Evolutionary conservation across 2,329 filamentous ascomycete genomes (phyloP).

Genomic region (Fusarium bulbicola): DNA sequence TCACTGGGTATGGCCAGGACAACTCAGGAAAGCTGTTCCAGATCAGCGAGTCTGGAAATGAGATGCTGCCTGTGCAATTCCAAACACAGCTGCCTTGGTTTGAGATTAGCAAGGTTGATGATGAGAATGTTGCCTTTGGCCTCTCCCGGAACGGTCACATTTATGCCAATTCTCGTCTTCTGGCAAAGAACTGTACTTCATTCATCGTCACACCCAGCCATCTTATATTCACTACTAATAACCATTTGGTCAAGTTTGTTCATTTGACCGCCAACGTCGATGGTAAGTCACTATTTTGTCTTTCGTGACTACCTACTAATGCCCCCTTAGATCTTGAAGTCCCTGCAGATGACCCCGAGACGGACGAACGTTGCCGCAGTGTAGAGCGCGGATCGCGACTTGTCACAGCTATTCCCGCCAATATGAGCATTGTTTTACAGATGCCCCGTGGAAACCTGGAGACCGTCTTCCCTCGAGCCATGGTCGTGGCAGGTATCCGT

Average conservation of each 20-base stretch:
- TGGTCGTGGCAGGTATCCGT: slow-evolving; percentile 91
- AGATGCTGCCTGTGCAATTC: slow-evolving; percentile 52
- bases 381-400: slow-evolving; percentile 90
- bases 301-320: slow-evolving; percentile 29
- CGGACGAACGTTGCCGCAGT: slow-evolving; percentile 89
- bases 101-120: slow-evolving; percentile 56
- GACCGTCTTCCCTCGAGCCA: slow-evolving; percentile 90
- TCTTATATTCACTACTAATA: slow-evolving; percentile 90
- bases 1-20: slow-evolving; percentile 57
- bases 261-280: slow-evolving; percentile 73
- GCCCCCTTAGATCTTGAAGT: slow-evolving; percentile 75
- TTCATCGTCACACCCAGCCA: slow-evolving; percentile 84
- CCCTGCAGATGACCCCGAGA: slow-evolving; percentile 87
- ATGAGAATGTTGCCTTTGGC: slow-evolving; percentile 62
- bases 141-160: slow-evolving; percentile 80
- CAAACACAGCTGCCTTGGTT: slow-evolving; percentile 62
- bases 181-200: slow-evolving; percentile 91
- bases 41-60: slow-evolving; percentile 46
- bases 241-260: slow-evolving; percentile 93
- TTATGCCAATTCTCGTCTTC: slow-evolving; percentile 76
- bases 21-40: slow-evolving; percentile 55
- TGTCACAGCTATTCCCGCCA: slow-evolving; percentile 88
- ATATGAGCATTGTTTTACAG: slow-evolving; percentile 86
- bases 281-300: slow-evolving; percentile 56
- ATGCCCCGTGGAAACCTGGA: slow-evolving; percentile 97